phyloP scores from a whole-genome alignment of 2,329 filamentous ascomycete species.

The Penicillium verrucosum region DNA sequence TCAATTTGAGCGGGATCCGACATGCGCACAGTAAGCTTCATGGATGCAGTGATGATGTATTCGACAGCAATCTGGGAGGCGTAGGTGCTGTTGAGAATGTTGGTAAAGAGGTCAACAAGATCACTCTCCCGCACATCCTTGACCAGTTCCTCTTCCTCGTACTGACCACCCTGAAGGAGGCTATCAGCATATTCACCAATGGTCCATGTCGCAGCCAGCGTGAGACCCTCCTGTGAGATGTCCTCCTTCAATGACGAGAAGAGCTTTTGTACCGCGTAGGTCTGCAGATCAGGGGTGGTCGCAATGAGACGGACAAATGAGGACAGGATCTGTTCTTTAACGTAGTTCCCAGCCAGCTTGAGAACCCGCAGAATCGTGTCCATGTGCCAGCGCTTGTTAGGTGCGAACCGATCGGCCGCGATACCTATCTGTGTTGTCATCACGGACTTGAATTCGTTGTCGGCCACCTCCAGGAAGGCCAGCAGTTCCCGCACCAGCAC shows the following conservation, averaged over 20 bases:
- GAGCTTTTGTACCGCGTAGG: conserved; percentile 92
- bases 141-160: conserved; percentile 90
- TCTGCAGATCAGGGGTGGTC: conserved; percentile 89
- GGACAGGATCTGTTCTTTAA: conserved; percentile 95
- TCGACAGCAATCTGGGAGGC: conserved; percentile 87
- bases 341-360: conserved; percentile 90
- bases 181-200: conserved; percentile 96
- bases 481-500: conserved; percentile 89
- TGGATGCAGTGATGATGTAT: conserved; percentile 91
- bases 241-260: conserved; percentile 90
- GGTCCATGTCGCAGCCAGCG: conserved; percentile 90
- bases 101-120: conserved; percentile 85
- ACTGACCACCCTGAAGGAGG: conserved; percentile 82
- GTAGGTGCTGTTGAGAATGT: conserved; percentile 92
- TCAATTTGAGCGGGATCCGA: conserved; percentile 82
- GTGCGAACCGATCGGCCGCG: conserved; percentile 90
- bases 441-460: conserved; percentile 97
- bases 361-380: conserved; percentile 95
- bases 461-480: conserved; percentile 92
- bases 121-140: conserved; percentile 80
- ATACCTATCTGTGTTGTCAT: conserved; percentile 99
- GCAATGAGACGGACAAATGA: conserved; percentile 95
- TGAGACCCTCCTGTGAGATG: conserved; percentile 94
- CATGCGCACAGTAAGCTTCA: conserved; percentile 90
- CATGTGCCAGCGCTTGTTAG: conserved; percentile 97